Base-by-base conservation (phyloP, 2,329 filamentous ascomycete genomes). In the Claviceps paspali region DNA sequence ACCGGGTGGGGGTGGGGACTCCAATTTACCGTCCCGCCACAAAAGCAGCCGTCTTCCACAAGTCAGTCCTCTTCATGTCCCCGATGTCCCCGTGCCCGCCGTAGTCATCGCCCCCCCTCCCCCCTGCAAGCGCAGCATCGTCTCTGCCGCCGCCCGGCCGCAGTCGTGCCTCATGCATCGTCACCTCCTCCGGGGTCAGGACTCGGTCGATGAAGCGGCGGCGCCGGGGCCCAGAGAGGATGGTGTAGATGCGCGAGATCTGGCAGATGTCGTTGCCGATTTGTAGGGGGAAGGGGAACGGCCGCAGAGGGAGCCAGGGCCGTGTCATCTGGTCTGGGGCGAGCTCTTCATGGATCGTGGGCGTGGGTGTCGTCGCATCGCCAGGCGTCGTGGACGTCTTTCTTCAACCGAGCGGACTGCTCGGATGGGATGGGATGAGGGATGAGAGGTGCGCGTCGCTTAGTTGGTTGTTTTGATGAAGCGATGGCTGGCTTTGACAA, bases 241-340 rank as follows among this genome's bases (percentile, higher is more conserved):
- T 63, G 15, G 56, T 54, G 42, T 64, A 60, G 41, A 93, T 74
- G 38, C 85, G 76, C 1, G 67, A 57, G 40, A 85, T 69, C 40
- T 68, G 67, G 55, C 82, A 85, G 39, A 93, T 79, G 53, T 93
- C 86, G 33, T 74, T 88, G 40, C 86, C 86, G 36, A 93, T 62
- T 34, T 68, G 67, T 11, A 88, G 52, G 1, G 75, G 64, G n/a
- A 75, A 64, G 1, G 79, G 77, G 47, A 87, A 84, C 3, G 53
- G 53, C 14, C 51, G 49, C 31, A 40, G 12, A 2, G 35, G 38
- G 11, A 6, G 27, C n/a, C 7, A n/a, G 12, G 21, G 21, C 5
- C 21, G 21, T 8, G 8, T 33, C 36, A 38, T 38, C 24, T 6
- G 12, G 28, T 15, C 9, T 8, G n/a, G 26, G 14, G 17, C 10